Conservation (phyloP, 108 stramenopile species). For the Skeletonema grethae region DNA sequence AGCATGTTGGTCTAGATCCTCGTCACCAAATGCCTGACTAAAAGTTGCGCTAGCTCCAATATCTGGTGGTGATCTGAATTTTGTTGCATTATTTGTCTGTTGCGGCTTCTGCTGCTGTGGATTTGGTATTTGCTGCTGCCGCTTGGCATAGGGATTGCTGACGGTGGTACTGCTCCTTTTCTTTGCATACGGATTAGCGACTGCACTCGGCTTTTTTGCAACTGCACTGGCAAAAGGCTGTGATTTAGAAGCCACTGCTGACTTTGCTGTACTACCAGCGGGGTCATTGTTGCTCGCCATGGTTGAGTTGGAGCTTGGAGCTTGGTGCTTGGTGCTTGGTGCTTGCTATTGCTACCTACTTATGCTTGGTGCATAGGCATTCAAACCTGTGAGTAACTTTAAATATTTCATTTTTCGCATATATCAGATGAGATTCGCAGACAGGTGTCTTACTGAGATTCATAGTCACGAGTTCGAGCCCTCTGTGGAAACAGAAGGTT, state of each 20-base stretch:
- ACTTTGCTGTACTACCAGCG: not conserved
- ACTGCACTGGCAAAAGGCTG: not conserved
- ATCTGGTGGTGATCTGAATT: conserved; percentile 12
- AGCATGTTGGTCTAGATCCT: conserved; percentile 47
- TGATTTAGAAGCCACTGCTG: not conserved
- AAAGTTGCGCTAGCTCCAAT: conserved; percentile 34
- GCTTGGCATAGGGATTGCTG: conserved; percentile 4
- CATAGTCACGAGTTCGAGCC: not conserved
- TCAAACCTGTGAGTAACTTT: no score
- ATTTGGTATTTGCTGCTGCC: not conserved
- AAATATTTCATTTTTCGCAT: not conserved
- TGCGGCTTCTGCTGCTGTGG: conserved; percentile 7
- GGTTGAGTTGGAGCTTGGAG: no score
- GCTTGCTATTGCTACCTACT: no score
- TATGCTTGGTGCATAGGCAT: no score
- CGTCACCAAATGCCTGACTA: conserved; percentile 67
- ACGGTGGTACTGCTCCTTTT: conserved; percentile 18
- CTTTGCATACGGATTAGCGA: conserved; percentile 39
- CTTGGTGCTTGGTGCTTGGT: no score
- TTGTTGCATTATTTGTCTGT: not conserved
- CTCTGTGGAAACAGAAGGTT: not conserved
- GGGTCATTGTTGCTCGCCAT: not conserved
- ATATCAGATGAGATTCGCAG: not conserved
- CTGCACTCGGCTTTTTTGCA: not conserved
- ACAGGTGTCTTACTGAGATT: conserved; percentile 1